These are phyloP conservation scores for Polymyxa betae DNA, from an alignment of 208 protist genomes.

Conservation along the genomic window DNA sequence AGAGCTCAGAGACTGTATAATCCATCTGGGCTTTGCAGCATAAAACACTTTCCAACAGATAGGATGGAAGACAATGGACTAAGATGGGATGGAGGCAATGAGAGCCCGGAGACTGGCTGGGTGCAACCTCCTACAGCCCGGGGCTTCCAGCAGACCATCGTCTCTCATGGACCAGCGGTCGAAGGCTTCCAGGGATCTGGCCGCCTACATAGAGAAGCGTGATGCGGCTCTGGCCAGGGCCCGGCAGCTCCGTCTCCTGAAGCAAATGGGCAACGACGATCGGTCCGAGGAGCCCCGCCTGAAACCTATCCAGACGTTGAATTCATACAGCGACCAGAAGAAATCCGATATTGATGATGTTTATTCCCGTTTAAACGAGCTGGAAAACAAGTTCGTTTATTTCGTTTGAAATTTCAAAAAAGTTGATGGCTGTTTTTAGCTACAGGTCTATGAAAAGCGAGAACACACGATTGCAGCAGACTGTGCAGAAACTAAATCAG, in stretches of 20 bases:
- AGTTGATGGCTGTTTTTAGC: neutral
- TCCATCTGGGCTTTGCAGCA: too few relatives aligned
- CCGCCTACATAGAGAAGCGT: constrained; percentile 41
- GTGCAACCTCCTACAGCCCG: too few relatives aligned
- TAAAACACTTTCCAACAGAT: too few relatives aligned
- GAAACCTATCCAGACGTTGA: neutral
- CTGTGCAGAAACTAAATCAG: neutral
- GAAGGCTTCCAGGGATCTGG: constrained; percentile 27
- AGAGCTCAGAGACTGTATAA: too few relatives aligned
- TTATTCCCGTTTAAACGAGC: neutral
- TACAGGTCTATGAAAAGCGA: neutral
- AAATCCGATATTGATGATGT: neutral
- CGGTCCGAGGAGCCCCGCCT: neutral
- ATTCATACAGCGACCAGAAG: neutral
- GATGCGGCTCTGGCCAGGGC: neutral
- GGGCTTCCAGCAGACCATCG: too few relatives aligned
- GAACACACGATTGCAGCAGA: neutral
- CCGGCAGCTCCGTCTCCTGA: neutral
- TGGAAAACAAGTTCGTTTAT: neutral
- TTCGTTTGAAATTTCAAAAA: neutral
- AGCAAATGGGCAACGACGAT: neutral
- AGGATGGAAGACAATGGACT: too few relatives aligned
- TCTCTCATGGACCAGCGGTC: neutral
- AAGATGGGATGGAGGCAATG: too few relatives aligned
- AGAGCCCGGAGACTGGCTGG: too few relatives aligned